Conservation (phyloP, 768 basidiomycete genomes). For the Amanita jacksonii region DNA sequence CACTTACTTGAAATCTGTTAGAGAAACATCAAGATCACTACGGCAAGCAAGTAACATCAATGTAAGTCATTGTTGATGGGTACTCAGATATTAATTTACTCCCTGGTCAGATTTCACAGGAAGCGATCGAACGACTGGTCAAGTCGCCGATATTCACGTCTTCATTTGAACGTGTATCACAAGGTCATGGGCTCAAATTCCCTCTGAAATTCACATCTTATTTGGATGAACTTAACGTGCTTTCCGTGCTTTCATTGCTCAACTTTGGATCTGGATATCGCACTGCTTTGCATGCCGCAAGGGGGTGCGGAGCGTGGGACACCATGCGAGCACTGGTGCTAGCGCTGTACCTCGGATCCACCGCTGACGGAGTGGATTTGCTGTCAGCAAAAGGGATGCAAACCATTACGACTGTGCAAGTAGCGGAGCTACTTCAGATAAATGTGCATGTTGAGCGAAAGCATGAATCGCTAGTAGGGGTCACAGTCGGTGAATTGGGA, state of each 20-base stretch:
- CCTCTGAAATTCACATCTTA: constrained; percentile 73
- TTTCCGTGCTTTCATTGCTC: constrained; percentile 69
- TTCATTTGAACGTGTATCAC: constrained; percentile 53
- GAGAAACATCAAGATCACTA: constrained; percentile 39
- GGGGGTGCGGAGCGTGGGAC: constrained; percentile 78
- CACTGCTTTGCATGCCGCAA: constrained; percentile 56
- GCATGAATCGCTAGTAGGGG: constrained; percentile 59
- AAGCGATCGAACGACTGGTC: constrained; percentile 52
- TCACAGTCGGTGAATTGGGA: constrained; percentile 66
- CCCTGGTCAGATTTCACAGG: constrained; percentile 41
- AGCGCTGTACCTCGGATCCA: constrained; percentile 60
- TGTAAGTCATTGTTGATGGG: constrained; percentile 29
- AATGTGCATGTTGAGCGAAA: constrained; percentile 58
- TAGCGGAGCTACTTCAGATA: constrained; percentile 69
- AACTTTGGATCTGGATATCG: constrained; percentile 84
- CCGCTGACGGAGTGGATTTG: constrained; percentile 43
- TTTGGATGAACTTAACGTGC: constrained; percentile 69
- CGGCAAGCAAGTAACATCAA: constrained; percentile 38
- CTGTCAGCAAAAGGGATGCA: constrained; percentile 63
- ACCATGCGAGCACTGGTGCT: constrained; percentile 68
- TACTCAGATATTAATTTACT: not conserved
- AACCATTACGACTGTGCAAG: constrained; percentile 37
- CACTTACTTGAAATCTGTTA: constrained; percentile 40
- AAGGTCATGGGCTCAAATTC: constrained; percentile 59
- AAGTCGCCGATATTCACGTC: constrained; percentile 52